Base-by-base conservation (phyloP, 306 rosid genomes). In the Prunus kanzakura region DNA sequence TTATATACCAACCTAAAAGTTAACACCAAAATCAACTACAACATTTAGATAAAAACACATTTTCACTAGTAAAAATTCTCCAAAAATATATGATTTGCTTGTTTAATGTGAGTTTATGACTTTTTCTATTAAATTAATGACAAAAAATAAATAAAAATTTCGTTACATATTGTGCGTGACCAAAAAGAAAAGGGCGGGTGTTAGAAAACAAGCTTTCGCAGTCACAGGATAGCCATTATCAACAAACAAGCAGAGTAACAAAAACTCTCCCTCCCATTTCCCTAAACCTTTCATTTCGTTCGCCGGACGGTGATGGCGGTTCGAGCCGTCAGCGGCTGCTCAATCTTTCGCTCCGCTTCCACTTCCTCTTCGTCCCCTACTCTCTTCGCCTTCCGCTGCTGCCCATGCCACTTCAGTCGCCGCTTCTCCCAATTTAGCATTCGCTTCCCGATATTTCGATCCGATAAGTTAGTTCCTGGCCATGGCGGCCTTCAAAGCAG, bases 251-350 rank as follows among this genome's bases (percentile, higher is more conserved):
- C 18, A 43, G 50, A 43, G 49, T 20, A 35, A 64, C 5, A 35
- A 41, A 15, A 66, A 20, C 0, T 4, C 30, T 41, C 76, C 38
- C 65, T 56, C 64, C 50, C 35, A 32, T 54, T 54, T 25, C 60
- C 18, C 47, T 1, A 54, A 55, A 71, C 83, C 32, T 64, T n/a
- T 72, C 62, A 55, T 60, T 49, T 49, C 52, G 16, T 58, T 52
- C 47, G 11, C 16, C 73, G 43, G 57, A 22, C 70, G 43, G 60
- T 10, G 32, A 91, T 91, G 97, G 92, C 91, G 47, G 87, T 92
- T 73, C 92, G 93, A 79, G 92, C 93, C 51, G 84, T 83, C 20
- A 82, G 90, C 79, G 73, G 86, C 78, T 82, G 83, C 87, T 82
- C 87, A 2, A 58, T 89, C 83, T 72, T 95, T 71, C 87, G 67